Base-by-base conservation (phyloP, 2,329 filamentous ascomycete genomes). In the Didymella keratinophila region DNA sequence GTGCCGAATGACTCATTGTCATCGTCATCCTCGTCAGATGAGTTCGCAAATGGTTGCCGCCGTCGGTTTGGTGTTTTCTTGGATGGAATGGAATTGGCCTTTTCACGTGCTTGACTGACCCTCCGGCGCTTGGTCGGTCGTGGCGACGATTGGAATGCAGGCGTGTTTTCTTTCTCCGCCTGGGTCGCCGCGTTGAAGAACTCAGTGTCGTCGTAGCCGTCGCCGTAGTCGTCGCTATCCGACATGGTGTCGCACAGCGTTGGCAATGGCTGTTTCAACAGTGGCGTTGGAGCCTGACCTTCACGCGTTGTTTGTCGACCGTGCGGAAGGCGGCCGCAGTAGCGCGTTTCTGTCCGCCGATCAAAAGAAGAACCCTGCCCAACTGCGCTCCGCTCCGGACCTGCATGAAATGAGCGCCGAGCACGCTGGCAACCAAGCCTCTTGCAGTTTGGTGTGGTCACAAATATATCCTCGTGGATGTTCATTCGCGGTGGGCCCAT, bases 151-250 rank as follows among this genome's bases (percentile, higher is more conserved):
- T 61, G 74, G 61, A 77, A 76, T 68, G 66, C 58, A 47, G 69
- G 63, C 56, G 74, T 62, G 36, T 66, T 65, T 54, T 69, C 64
- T 27, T 68, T 67, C 65, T 78, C 77, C 4, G 76, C 76, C 62
- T 87, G 83, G 36, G 84, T 86, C 21, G 87, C 80, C 7, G 83
- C 87, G 34, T 83, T 78, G 43, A 90, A 80, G 58, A 91, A 78
- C 64, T 89, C 88, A 67, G 89, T 88, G 60, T 91, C 88, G 51
- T 85, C 83, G 51, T 89, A 82, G 62, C 87, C 69, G 62, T 87
- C 86, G 58, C 86, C 86, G 69, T 86, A 89, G 44, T 88, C 86
- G 39, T 89, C 86, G 59, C 70, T 73, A 37, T 74, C 71, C 30
- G 65, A 66, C 64, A 67, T 70, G 27, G 60, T 47, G 51, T 58